Base-by-base conservation (phyloP, 2,329 filamentous ascomycete species). In the Cladosporium sp. region DNA sequence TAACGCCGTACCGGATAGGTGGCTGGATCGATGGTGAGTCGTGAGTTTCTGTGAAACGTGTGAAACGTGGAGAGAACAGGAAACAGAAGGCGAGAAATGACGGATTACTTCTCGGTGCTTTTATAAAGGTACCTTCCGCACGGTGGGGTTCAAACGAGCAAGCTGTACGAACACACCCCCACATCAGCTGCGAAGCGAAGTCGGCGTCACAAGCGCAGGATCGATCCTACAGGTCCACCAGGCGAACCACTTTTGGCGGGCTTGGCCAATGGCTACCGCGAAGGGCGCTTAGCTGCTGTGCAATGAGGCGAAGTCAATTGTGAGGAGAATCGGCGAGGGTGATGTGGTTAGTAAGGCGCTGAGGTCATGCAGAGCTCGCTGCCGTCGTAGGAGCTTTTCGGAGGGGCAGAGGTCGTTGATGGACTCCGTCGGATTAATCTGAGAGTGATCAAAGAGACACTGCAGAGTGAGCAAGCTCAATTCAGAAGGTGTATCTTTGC, bases 1-100 rank as follows among this genome's bases (percentile, higher is more conserved):
- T 32, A 14, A 38, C 19, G 48, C 48, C 48, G 40, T 50, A 50
- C 48, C 48, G 32, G 40, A 5, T 43, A 2, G 19, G 28, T 33
- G 44, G 32, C 5, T 38, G 18, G n/a, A 16, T 45, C 31, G 43
- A 3, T 13, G 32, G 31, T 37, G 2, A 28, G 35, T 38, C 16
- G 9, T 37, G 38, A 34, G 6, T n/a, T 34, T 4, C 7, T 28
- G 35, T 38, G 16, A 38, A 14, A 38, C 22, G 10, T 38, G 11
- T n/a, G 3, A 14, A 38, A 38, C 10, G n/a, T 28, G 22, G 2
- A 28, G 22, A 28, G 22, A 28, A 7, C 22, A 28, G 7, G 22
- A 28, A 28, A 7, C 22, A 2, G 22, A 28, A 28, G 22, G 22
- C 22, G 3, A 28, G 22, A 28, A 28, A 28, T 4, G 22, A 28